Evolutionary conservation across 352 stramenopile species (phyloP).

Genomic region (Phytophthora rubi): DNA sequence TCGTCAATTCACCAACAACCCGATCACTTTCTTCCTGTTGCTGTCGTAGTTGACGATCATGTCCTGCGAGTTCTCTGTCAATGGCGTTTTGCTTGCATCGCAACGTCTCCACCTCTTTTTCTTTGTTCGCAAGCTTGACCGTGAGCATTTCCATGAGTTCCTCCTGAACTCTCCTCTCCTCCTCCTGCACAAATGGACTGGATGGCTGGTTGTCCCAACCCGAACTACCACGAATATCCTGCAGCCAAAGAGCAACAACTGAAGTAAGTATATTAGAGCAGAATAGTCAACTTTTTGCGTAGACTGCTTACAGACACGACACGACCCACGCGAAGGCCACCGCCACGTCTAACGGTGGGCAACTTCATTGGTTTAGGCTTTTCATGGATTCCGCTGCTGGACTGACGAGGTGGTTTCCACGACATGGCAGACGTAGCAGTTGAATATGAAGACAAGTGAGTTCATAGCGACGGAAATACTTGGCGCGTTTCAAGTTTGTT

Average conservation of each 20-base stretch:
- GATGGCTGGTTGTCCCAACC: constrained; percentile 19
- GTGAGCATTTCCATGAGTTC: constrained; percentile 74
- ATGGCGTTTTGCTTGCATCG: constrained; percentile 41
- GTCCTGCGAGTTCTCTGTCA: constrained; percentile 26
- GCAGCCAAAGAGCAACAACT: background rate
- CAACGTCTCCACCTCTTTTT: constrained; percentile 63
- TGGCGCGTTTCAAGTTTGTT: constrained; percentile 26
- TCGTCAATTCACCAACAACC: constrained; percentile 27
- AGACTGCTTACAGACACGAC: constrained; percentile 50
- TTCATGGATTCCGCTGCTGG: constrained; percentile 15
- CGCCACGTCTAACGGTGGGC: constrained; percentile 36
- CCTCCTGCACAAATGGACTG: constrained; percentile 44
- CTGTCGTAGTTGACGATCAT: constrained; percentile 36
- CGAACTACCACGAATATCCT: constrained; percentile 44
- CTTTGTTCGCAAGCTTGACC: constrained; percentile 63
- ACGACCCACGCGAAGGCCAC: constrained; percentile 56
- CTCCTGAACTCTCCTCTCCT: constrained; percentile 62
- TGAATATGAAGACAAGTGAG: background rate
- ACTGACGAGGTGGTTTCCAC: constrained; percentile 24
- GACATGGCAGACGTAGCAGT: constrained; percentile 17
- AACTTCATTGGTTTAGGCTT: constrained; percentile 16
- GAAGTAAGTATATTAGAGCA: background rate
- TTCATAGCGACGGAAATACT: constrained; percentile 33
- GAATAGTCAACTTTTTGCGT: background rate
- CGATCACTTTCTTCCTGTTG: constrained; percentile 33